phyloP scores from a whole-genome alignment of 2,329 filamentous ascomycete species.

The Sclerotiophoma versabilis region DNA sequence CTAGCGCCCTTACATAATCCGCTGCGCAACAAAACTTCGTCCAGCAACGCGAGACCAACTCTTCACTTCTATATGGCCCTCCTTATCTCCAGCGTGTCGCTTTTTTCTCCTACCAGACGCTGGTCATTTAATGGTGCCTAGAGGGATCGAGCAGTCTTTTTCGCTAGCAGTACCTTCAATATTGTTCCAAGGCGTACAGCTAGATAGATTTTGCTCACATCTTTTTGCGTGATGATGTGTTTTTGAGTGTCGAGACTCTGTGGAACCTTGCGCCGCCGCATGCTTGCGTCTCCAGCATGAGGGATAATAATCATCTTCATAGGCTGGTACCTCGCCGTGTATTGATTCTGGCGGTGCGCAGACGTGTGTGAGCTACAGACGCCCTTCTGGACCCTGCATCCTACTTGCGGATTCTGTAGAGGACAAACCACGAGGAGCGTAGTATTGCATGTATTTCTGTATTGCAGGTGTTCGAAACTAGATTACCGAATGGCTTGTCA shows the following conservation, averaged over 20 bases:
- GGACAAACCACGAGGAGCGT: too few relatives aligned
- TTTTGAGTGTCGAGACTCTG: not conserved
- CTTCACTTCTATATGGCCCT: conserved; percentile 65
- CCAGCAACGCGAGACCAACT: conserved; percentile 18
- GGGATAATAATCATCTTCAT: too few relatives aligned
- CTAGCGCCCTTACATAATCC: conserved; percentile 34
- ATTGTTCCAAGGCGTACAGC: conserved; percentile 78
- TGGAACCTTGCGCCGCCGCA: too few relatives aligned
- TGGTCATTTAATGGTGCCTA: conserved; percentile 95
- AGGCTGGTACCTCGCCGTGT: too few relatives aligned
- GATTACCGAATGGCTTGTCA: too few relatives aligned
- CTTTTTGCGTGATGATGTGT: conserved; percentile 3
- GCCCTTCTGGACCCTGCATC: not conserved
- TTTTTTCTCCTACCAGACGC: conserved; percentile 63
- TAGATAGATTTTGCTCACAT: conserved; percentile 98
- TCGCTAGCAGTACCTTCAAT: conserved; percentile 96
- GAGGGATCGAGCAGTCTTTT: conserved; percentile 84
- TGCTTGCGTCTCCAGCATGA: too few relatives aligned
- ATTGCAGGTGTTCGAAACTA: too few relatives aligned
- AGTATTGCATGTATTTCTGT: too few relatives aligned
- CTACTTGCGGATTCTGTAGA: too few relatives aligned
- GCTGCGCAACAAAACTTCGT: conserved; percentile 29
- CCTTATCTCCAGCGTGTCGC: conserved; percentile 88
- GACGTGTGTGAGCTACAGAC: not conserved
- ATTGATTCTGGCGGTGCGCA: not conserved